A percentile compares a stretch with the other conserved stretches of the same genome.
Evolutionary conservation across 257 asterid species (phyloP).

Genomic region (Linaria vulgaris): DNA sequence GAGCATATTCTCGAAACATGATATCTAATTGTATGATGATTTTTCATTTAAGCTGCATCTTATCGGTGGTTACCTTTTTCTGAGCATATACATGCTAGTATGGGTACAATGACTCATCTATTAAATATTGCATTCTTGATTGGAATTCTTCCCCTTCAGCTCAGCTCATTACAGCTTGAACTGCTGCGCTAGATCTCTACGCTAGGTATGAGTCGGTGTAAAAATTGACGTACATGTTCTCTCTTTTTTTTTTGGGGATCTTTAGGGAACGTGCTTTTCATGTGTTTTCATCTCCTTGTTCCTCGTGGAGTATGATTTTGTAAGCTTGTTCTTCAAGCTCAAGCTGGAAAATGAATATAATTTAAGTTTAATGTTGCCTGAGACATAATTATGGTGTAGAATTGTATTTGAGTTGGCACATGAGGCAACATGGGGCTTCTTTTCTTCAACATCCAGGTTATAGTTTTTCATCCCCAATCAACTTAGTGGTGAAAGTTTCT

Average conservation of each 20-base stretch:
- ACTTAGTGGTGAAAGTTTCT: neutral
- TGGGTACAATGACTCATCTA: neutral
- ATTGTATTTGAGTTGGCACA: constrained; percentile 2
- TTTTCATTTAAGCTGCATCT: neutral
- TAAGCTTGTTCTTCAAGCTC: neutral
- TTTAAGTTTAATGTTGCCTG: neutral
- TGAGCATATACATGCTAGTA: neutral
- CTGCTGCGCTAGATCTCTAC: neutral
- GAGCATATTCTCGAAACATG: neutral
- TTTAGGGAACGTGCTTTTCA: neutral
- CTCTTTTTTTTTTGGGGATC: neutral
- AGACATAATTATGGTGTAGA: neutral
- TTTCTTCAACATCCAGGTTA: neutral
- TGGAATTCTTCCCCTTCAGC: constrained; percentile 2
- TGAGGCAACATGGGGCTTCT: constrained; percentile 4
- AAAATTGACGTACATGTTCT: neutral
- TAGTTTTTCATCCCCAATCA: neutral
- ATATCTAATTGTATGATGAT: no score
- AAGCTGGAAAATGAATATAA: neutral
- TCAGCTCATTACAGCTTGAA: neutral
- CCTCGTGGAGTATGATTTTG: neutral
- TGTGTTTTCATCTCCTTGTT: neutral
- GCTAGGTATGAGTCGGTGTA: neutral
- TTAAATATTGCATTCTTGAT: neutral
- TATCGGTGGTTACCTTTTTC: neutral